A percentile compares a stretch with the other conserved stretches of the same genome.
Evolutionary conservation across 2,329 filamentous ascomycete species (phyloP).

Genomic region (Lasiodiplodia sp.): DNA sequence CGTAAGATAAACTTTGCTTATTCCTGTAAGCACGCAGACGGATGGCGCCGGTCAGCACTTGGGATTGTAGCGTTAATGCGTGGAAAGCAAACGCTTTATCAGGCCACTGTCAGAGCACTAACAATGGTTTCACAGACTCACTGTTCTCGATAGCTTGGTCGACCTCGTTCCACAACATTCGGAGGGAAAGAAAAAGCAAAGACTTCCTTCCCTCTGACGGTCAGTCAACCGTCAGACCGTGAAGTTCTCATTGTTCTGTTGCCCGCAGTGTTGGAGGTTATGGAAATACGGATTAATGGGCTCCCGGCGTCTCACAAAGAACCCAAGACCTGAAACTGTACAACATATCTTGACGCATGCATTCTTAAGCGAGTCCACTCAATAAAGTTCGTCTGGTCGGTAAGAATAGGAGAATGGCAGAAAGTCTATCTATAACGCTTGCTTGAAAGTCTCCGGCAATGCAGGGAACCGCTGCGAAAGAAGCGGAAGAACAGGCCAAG

Average conservation of each 20-base stretch:
- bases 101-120: neutral
- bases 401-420: neutral
- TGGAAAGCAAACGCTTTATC: neutral
- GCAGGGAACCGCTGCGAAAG: neutral
- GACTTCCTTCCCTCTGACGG: neutral
- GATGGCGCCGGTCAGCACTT: neutral
- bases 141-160: neutral
- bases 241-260: no score
- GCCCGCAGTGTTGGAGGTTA: neutral
- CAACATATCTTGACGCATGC: neutral
- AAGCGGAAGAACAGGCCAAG: neutral
- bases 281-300: neutral
- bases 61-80: neutral
- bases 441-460: neutral
- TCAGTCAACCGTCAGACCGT: no score
- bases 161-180: neutral
- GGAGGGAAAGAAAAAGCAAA: neutral
- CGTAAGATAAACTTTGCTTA: no score
- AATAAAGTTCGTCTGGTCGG: neutral
- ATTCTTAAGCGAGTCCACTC: neutral
- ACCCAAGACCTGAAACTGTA: neutral
- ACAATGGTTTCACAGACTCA: neutral
- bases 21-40: neutral
- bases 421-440: neutral
- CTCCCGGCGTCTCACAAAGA: neutral